phyloP scores from a whole-genome alignment of 352 stramenopile genomes.

The Globisporangium splendens region DNA sequence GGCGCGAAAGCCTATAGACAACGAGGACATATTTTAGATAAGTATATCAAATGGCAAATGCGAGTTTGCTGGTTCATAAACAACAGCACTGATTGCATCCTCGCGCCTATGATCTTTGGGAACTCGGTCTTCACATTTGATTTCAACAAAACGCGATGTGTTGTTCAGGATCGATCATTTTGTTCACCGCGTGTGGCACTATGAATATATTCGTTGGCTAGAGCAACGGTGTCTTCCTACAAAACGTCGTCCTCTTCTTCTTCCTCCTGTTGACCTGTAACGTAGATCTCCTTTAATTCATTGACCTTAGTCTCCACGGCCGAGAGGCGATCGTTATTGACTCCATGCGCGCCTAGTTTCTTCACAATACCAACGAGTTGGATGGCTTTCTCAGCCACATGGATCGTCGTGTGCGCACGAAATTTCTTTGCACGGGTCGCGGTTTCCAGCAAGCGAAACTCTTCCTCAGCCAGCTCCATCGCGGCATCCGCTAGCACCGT shows the following conservation, averaged over 20 bases:
- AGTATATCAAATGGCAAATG: constrained; percentile 10
- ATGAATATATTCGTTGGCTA: background rate
- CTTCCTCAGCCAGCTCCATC: constrained; percentile 77
- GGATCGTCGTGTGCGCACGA: constrained; percentile 58
- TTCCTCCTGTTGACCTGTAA: constrained; percentile 62
- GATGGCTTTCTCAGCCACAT: constrained; percentile 68
- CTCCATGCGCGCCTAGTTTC: constrained; percentile 65
- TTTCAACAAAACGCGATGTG: too few relatives aligned
- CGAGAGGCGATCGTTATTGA: constrained; percentile 44
- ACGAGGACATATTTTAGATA: constrained; percentile 15
- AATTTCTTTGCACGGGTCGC: constrained; percentile 81
- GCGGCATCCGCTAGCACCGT: constrained; percentile 54
- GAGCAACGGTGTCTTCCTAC: constrained; percentile 24
- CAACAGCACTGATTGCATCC: too few relatives aligned
- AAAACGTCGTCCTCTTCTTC: constrained; percentile 87
- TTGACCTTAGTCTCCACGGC: constrained; percentile 37
- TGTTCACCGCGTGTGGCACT: background rate
- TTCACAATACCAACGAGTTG: constrained; percentile 82
- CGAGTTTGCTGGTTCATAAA: background rate
- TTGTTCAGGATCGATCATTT: background rate
- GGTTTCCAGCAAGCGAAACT: constrained; percentile 61
- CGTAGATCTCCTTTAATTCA: constrained; percentile 56
- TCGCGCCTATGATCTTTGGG: too few relatives aligned
- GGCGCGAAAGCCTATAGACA: constrained; percentile 12
- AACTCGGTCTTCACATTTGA: too few relatives aligned